Conservation (phyloP, 1,139 yeast genomes). For the Debaryomyces sp. region DNA sequence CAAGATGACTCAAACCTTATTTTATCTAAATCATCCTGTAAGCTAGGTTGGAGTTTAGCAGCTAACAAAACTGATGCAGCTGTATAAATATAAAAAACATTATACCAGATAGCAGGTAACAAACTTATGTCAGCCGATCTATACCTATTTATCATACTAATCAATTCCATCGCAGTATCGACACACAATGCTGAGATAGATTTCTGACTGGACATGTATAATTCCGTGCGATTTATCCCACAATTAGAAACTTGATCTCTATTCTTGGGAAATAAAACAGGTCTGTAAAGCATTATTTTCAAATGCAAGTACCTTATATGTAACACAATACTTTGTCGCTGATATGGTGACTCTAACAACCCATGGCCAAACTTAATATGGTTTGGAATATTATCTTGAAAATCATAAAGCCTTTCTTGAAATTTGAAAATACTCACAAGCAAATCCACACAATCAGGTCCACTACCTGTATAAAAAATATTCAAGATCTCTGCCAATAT, state of each 20-base stretch:
- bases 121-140: slow-evolving; percentile 13
- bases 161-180: slow-evolving; percentile 13
- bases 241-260: neutral
- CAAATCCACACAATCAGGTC: slow-evolving; percentile 10
- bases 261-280: slow-evolving; percentile 13
- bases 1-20: slow-evolving; percentile 10
- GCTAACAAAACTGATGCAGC: slow-evolving; percentile 15
- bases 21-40: slow-evolving; percentile 10
- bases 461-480: slow-evolving; percentile 11
- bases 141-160: slow-evolving; percentile 11
- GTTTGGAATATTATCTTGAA: slow-evolving; percentile 13
- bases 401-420: slow-evolving; percentile 12
- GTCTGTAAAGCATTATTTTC: slow-evolving; percentile 15
- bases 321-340: slow-evolving; percentile 15
- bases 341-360: slow-evolving; percentile 11
- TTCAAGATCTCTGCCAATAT: slow-evolving; percentile 16
- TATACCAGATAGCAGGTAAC: slow-evolving; percentile 17
- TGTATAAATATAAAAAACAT: slow-evolving; percentile 14
- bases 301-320: slow-evolving; percentile 15
- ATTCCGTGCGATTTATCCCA: slow-evolving; percentile 9
- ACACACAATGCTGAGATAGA: slow-evolving; percentile 14
- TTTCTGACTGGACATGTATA: slow-evolving; percentile 11
- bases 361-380: slow-evolving; percentile 12
- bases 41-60: slow-evolving; percentile 13
- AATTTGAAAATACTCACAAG: slow-evolving; percentile 12